These are phyloP conservation scores for Rhodosporidiobolus odoratus DNA, from an alignment of 768 basidiomycete genomes.

Conservation along the genomic window DNA sequence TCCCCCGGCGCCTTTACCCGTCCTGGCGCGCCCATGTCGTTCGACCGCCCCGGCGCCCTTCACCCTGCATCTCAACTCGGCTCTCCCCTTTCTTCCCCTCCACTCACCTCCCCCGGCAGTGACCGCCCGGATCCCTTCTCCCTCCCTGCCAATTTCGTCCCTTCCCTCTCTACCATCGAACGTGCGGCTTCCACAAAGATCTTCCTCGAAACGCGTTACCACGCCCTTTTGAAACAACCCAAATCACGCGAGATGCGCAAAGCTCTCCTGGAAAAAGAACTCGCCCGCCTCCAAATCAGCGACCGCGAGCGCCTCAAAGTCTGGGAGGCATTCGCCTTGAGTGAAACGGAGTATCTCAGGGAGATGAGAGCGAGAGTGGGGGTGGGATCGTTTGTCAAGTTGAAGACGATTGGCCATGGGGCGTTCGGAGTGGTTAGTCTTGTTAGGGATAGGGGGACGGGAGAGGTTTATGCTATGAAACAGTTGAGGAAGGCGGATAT, in stretches of 20 bases:
- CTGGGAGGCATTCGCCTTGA: slow-evolving; percentile 70
- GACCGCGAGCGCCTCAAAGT: slow-evolving; percentile 66
- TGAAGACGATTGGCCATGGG: slow-evolving; percentile 68
- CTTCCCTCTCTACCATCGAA: slow-evolving; percentile 85
- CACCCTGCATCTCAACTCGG: background rate
- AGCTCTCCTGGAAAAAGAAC: slow-evolving; percentile 80
- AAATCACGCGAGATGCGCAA: slow-evolving; percentile 79
- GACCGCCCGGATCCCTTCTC: slow-evolving; percentile 21
- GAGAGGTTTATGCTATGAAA: slow-evolving; percentile 90
- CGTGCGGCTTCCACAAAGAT: slow-evolving; percentile 86
- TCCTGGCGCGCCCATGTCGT: slow-evolving; percentile 15
- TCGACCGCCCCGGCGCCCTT: slow-evolving; percentile 5
- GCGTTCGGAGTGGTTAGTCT: slow-evolving; percentile 95
- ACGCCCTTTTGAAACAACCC: slow-evolving; percentile 74
- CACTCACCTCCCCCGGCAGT: background rate
- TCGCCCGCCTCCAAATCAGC: slow-evolving; percentile 60
- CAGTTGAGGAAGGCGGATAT: slow-evolving; percentile 57
- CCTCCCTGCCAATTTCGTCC: slow-evolving; percentile 57
- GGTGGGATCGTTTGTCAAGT: slow-evolving; percentile 73
- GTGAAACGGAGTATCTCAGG: slow-evolving; percentile 84
- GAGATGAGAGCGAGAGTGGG: slow-evolving; percentile 76
- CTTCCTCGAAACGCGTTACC: slow-evolving; percentile 89
- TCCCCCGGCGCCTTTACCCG: slow-evolving; percentile 9
- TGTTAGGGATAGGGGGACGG: slow-evolving; percentile 72
- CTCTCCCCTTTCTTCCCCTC: background rate